Conservation (phyloP, 805 yeast genomes). For the Saccharomycopsis amapae region DNA sequence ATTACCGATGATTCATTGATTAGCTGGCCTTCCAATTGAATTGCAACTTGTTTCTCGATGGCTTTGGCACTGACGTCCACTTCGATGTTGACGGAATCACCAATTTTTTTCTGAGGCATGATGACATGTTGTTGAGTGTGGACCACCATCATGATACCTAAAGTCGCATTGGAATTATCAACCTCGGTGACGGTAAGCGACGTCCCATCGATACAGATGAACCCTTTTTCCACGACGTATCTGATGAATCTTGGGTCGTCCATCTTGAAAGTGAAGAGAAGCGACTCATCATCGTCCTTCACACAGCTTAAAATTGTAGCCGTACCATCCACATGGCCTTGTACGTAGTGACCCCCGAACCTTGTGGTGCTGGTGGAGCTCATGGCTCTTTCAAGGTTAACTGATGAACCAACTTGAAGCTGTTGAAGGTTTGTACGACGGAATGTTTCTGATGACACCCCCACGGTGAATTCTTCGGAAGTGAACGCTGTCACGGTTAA, state of each 20-base stretch:
- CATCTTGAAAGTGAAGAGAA: slow-evolving; percentile 66
- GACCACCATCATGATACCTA: slow-evolving; percentile 84
- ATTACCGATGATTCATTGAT: slow-evolving; percentile 41
- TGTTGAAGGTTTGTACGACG: slow-evolving; percentile 70
- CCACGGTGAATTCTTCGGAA: slow-evolving; percentile 66
- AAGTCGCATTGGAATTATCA: slow-evolving; percentile 46
- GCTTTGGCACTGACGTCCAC: slow-evolving; percentile 93
- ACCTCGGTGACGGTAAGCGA: slow-evolving; percentile 83
- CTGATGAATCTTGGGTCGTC: slow-evolving; percentile 30
- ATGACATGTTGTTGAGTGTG: slow-evolving; percentile 82
- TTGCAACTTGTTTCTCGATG: slow-evolving; percentile 75
- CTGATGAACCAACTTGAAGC: slow-evolving; percentile 50
- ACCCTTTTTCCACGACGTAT: slow-evolving; percentile 92
- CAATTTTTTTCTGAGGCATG: slow-evolving; percentile 55
- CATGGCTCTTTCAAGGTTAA: slow-evolving; percentile 91
- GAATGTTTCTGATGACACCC: slow-evolving; percentile 88
- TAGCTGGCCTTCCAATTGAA: slow-evolving; percentile 20
- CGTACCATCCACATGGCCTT: slow-evolving; percentile 92
- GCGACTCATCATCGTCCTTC: slow-evolving; percentile 68
- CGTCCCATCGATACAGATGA: slow-evolving; percentile 87
- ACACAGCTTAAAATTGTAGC: slow-evolving; percentile 51
- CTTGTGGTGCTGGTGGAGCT: slow-evolving; percentile 43
- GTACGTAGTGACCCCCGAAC: slow-evolving; percentile 96
- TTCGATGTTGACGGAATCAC: slow-evolving; percentile 76
- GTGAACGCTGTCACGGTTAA: slow-evolving; percentile 82